Evolutionary conservation across 2,329 filamentous ascomycete genomes (phyloP), one percentile per base, ranked within the genome.

Genomic region (Mycosphaerelloides madeirae): DNA sequence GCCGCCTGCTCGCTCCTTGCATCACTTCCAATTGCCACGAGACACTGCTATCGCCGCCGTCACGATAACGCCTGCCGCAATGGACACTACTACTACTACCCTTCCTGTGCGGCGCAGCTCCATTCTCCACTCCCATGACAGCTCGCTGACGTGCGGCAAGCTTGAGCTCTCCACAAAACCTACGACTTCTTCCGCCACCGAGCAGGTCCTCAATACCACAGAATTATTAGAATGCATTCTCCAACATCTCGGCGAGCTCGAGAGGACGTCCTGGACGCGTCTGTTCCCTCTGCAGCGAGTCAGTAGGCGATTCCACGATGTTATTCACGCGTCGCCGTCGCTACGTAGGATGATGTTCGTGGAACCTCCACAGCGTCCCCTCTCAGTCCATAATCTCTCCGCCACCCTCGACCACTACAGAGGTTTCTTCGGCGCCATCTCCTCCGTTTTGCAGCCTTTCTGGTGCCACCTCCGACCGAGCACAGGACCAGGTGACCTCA

Each of bases 141-240:
- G 22, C 22, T 25, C 22, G 22, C 22, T 6, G 22, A 9, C 5
- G 6, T 5, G 5, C 22, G 9, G 22, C 22, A 9, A 25, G 22
- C 22, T 25, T 5, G 9, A 25, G 22, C 22, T 25, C 5, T 25
- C 22, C 34, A 29, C 36, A 38, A 25, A 38, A 20, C 36, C 36
- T 29, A 15, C 25, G 38, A 31, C n/a, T 12, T 32, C 38, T 8
- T 38, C 43, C n/a, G 51, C 46, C 11, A 29, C 49, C 0, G 43
- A 42, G 6, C 40, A 43, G 4, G 51, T 54, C n/a, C 48, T 54
- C 28, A 41, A 43, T 32, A 49, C 52, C 3, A 51, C 53, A 11
- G 53, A 55, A 38, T 34, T 55, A n/a, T 45, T 52, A 33, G 53
- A 55, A 29, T 39, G 41, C 20, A 50, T 55, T 19, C 46, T 55